phyloP scores from a whole-genome alignment of 352 stramenopile species.

The Phytopythium delawarense region DNA sequence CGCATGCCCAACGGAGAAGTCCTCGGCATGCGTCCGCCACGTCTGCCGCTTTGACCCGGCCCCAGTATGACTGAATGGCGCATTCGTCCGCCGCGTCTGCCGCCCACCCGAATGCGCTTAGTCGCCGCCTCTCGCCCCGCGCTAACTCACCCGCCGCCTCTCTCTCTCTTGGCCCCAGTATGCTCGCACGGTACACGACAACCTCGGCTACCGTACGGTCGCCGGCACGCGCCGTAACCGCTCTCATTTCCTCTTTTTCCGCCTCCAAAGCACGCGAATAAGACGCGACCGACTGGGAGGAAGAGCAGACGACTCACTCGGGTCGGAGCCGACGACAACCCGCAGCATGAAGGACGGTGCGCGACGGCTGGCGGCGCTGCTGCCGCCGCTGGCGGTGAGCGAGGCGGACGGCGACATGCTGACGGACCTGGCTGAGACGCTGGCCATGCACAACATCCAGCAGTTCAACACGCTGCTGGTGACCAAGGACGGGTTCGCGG shows the following conservation, averaged over 20 bases:
- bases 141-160: background rate
- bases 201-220: background rate
- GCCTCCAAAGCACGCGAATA: background rate
- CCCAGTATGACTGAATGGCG: background rate
- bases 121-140: background rate
- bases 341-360: constrained; percentile 22
- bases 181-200: background rate
- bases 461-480: constrained; percentile 41
- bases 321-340: too few species aligned
- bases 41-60: background rate
- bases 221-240: background rate
- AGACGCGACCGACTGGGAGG: background rate
- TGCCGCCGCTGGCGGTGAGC: constrained; percentile 20
- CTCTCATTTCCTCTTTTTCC: background rate
- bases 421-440: constrained; percentile 30
- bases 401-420: constrained; percentile 27
- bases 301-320: background rate
- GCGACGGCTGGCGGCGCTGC: constrained; percentile 12
- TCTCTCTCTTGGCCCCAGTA: background rate
- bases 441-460: constrained; percentile 38
- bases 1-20: background rate
- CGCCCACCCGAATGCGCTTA: background rate
- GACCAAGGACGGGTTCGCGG: constrained; percentile 34
- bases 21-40: background rate
- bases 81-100: background rate